Percentiles rank a stretch among this genome's conserved stretches.
These are phyloP conservation scores for Blastobotrys robertii DNA, from an alignment of 805 yeast species.

Conservation along the genomic window DNA sequence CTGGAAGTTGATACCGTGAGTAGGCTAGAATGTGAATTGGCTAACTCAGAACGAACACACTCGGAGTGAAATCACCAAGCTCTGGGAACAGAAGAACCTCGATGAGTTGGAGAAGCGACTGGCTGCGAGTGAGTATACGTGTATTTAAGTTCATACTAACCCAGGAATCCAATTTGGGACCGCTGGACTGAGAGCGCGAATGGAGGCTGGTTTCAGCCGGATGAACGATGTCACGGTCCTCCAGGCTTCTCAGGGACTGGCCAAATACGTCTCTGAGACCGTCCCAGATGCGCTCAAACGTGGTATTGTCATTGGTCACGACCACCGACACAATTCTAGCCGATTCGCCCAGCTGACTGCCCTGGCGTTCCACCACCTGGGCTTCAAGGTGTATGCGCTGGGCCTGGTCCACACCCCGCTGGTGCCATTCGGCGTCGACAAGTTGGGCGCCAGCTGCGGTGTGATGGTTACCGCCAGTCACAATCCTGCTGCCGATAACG, in stretches of 20 bases:
- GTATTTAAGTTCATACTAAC: not conserved
- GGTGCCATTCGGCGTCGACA: slow-evolving; percentile 79
- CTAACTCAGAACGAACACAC: slow-evolving; percentile 28
- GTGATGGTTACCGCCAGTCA: slow-evolving; percentile 86
- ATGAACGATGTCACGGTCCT: slow-evolving; percentile 84
- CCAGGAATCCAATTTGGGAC: slow-evolving; percentile 75
- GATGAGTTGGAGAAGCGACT: slow-evolving; percentile 44
- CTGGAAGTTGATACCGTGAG: slow-evolving; percentile 15
- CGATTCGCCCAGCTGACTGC: slow-evolving; percentile 75
- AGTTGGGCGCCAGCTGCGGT: slow-evolving; percentile 58
- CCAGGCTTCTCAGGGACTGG: slow-evolving; percentile 60
- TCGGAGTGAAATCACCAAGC: slow-evolving; percentile 41
- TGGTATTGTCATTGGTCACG: slow-evolving; percentile 76
- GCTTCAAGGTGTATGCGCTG: slow-evolving; percentile 52
- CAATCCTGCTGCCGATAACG: slow-evolving; percentile 54
- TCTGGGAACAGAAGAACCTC: slow-evolving; percentile 33
- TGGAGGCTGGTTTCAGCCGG: slow-evolving; percentile 85
- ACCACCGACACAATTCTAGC: slow-evolving; percentile 75
- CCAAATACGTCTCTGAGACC: slow-evolving; percentile 24
- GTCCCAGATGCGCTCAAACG: slow-evolving; percentile 26
- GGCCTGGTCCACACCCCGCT: slow-evolving; percentile 69
- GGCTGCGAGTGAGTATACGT: slow-evolving; percentile 21
- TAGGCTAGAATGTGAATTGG: not conserved
- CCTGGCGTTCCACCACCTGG: slow-evolving; percentile 55
- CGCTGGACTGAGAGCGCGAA: slow-evolving; percentile 78